These are phyloP conservation scores for Aspergillus flavus DNA, from an alignment of 2,329 filamentous ascomycete species.

Conservation along the genomic window DNA sequence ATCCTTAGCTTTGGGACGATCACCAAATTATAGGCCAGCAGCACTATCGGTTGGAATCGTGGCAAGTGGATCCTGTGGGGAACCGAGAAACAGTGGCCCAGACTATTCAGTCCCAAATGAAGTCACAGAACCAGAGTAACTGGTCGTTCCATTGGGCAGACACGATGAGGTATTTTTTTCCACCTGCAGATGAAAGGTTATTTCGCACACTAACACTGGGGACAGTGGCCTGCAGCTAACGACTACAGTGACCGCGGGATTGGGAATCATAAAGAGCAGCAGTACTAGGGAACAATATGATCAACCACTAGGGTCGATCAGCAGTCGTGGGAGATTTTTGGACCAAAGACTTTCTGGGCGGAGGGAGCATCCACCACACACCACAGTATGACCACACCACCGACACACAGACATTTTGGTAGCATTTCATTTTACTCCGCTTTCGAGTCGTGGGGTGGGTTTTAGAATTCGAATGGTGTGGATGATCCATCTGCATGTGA, in stretches of 20 bases:
- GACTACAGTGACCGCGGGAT: background rate
- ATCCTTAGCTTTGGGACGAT: conserved; percentile 10
- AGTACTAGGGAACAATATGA: conserved; percentile 9
- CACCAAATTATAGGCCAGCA: conserved; percentile 7
- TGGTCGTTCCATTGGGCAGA: conserved; percentile 8
- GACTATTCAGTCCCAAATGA: conserved; percentile 6
- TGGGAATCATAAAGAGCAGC: background rate
- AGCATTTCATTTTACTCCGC: background rate
- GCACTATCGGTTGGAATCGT: conserved; percentile 9
- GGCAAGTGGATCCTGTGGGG: conserved; percentile 10
- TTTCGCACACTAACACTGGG: conserved; percentile 1
- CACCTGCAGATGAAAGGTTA: conserved; percentile 10
- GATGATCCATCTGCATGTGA: background rate
- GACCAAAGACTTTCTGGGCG: background rate
- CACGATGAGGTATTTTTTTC: conserved; percentile 11
- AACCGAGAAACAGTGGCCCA: conserved; percentile 7
- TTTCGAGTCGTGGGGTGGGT: background rate
- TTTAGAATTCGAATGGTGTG: background rate
- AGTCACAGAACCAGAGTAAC: background rate
- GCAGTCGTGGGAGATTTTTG: background rate
- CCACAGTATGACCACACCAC: background rate
- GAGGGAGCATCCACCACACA: conserved; percentile 1
- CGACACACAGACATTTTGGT: conserved; percentile 6
- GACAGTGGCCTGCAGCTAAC: conserved; percentile 7
- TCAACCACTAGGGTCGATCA: conserved; percentile 22